These are phyloP conservation scores for Macrocybe gigantea DNA, from an alignment of 768 basidiomycete species.

Conservation along the genomic window DNA sequence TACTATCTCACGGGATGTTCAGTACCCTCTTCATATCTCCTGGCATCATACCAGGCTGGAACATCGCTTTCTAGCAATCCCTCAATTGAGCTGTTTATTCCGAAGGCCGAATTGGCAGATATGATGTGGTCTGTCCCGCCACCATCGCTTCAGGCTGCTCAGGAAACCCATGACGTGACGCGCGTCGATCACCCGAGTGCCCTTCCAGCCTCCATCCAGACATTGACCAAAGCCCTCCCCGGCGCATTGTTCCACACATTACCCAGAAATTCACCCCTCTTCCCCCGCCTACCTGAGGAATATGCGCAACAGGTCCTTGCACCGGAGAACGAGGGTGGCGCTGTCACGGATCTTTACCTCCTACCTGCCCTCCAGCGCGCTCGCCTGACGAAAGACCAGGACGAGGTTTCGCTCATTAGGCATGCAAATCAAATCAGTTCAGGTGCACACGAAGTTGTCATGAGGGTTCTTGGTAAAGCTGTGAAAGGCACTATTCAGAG, in stretches of 20 bases:
- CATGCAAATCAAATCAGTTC: slow-evolving; percentile 85
- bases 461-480: slow-evolving; percentile 80
- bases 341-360: slow-evolving; percentile 57
- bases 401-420: slow-evolving; percentile 71
- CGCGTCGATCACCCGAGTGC: slow-evolving; percentile 41
- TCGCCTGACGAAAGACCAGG: slow-evolving; percentile 68
- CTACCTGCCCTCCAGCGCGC: slow-evolving; percentile 75
- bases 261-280: slow-evolving; percentile 44
- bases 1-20: slow-evolving; percentile 80
- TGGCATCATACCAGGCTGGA: slow-evolving; percentile 51
- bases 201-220: slow-evolving; percentile 41
- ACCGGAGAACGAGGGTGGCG: slow-evolving; percentile 24
- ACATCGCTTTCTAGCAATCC: slow-evolving; percentile 35
- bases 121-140: slow-evolving; percentile 90
- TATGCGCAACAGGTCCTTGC: slow-evolving; percentile 32
- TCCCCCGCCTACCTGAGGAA: slow-evolving; percentile 42
- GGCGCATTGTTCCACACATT: slow-evolving; percentile 63
- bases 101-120: slow-evolving; percentile 63
- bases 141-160: slow-evolving; percentile 49
- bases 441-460: slow-evolving; percentile 85
- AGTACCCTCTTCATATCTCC: slow-evolving; percentile 63
- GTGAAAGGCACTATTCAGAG: slow-evolving; percentile 51
- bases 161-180: slow-evolving; percentile 54
- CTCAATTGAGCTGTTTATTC: slow-evolving; percentile 68
- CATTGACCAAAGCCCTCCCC: slow-evolving; percentile 40